Evolutionary conservation across 169 alveolate species (phyloP).

Genomic region (Plasmodium vinckei): DNA sequence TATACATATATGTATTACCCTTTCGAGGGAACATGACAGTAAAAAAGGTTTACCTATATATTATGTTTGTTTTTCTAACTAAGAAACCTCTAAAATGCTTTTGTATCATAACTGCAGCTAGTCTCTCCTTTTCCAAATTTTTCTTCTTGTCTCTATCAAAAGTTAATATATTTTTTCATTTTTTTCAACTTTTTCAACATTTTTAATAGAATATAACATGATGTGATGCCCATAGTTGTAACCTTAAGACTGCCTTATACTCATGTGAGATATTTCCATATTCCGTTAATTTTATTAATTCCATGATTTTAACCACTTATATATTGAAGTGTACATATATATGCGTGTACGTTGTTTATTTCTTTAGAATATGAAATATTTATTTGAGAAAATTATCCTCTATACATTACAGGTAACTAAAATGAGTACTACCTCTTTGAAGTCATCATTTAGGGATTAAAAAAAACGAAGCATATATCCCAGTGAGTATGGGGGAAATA

Average conservation of each 20-base stretch:
- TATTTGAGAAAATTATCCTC: no score
- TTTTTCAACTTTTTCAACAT: neutral
- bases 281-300: conserved; percentile 18
- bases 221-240: neutral
- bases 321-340: neutral
- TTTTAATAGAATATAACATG: neutral
- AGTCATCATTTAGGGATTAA: no score
- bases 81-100: conserved; percentile 35
- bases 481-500: no score
- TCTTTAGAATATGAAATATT: no score
- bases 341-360: no score
- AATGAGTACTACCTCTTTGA: no score
- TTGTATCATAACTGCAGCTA: conserved; percentile 61
- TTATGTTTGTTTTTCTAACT: conserved; percentile 23
- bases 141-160: conserved; percentile 47
- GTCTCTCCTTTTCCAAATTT: conserved; percentile 22
- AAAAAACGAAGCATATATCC: no score
- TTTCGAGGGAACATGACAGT: neutral
- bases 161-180: neutral
- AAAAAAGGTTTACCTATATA: conserved; percentile 37
- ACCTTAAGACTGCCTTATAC: conserved; percentile 49
- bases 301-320: conserved; percentile 11
- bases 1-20: neutral
- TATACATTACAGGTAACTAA: no score
- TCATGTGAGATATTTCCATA: conserved; percentile 17